Base-by-base conservation (phyloP, 176 grass and related monocot species). In the Hordeum marinum region DNA sequence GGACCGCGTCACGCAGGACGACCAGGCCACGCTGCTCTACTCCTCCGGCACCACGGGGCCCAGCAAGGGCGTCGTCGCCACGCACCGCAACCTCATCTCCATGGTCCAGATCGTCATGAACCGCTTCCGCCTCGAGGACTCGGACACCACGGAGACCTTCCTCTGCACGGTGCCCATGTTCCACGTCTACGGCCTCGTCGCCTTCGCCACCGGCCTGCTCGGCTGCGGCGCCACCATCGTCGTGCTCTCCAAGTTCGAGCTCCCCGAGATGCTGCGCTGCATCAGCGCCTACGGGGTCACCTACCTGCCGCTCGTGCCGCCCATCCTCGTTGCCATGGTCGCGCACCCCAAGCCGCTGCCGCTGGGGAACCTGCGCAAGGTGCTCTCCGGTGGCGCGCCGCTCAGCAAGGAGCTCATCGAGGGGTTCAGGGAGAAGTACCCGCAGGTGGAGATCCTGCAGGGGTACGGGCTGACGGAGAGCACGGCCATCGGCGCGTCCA, bases 161-260 rank as follows among this genome's bases (percentile, higher is more conserved):
- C 92, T 98, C 85, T 98, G 95, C 89, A 98, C 92, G 0, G 95
- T 98, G 39, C 93, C 95, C 52, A 98, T 95, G 92, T 98, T 98
- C 89, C 95, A 98, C 79, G 93, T 98, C 46, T 98, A 95, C 82
- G 95, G 95, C 52, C 91, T 98, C 63, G 91, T 92, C 65, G 93
- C 95, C 41, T 98, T 95, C 83, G 95, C 95, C 34, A 98, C 91
- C 20, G 95, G 95, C 7, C 85, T 98, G 73, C 89, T 98, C 75
- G 95, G 95, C 12, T 94, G 90, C 67, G 95, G 95, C 72, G 94
- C 91, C 81, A 98, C 92, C 48, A 69, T 98, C 39, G 93, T 98
- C 34, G 89, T 98, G 21, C 91, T 98, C 40, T 94, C 92, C 87
- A 98, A 95, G 82, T 98, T 88, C 71, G 95, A 98, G 81, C 78